Conservation (phyloP, 2,329 filamentous ascomycete genomes). For the Metarhizium anisopliae region DNA sequence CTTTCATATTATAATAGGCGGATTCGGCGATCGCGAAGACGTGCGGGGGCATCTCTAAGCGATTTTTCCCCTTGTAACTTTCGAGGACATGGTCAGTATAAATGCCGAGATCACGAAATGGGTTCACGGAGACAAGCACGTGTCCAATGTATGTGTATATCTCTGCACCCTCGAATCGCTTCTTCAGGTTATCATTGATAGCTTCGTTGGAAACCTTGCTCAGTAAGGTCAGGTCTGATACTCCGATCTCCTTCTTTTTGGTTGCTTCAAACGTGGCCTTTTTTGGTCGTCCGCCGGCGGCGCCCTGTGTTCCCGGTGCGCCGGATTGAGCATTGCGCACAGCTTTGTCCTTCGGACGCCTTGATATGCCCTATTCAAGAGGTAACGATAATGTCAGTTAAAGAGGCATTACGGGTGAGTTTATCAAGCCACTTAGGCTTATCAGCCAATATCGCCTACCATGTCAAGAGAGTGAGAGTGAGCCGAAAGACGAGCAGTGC, state of each 20-base stretch:
- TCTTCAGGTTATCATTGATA: constrained; percentile 98
- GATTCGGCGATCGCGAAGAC: constrained; percentile 97
- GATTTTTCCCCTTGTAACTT: constrained; percentile 93
- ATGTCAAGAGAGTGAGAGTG: constrained; percentile 16
- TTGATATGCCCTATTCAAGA: constrained; percentile 26
- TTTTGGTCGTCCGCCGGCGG: constrained; percentile 60
- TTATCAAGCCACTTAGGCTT: not conserved
- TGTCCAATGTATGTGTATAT: constrained; percentile 99
- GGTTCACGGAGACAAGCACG: constrained; percentile 98
- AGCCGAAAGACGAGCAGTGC: constrained; percentile 7
- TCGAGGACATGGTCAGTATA: constrained; percentile 93
- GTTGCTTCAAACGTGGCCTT: constrained; percentile 93
- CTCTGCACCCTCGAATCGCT: constrained; percentile 92
- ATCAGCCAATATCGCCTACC: constrained; percentile 18
- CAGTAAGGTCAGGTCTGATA: constrained; percentile 92
- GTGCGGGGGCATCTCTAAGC: constrained; percentile 88
- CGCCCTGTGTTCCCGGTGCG: constrained; percentile 23
- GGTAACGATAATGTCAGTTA: not conserved
- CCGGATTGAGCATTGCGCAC: constrained; percentile 29
- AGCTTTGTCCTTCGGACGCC: constrained; percentile 31
- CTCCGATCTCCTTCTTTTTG: constrained; percentile 99
- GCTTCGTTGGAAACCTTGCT: constrained; percentile 99
- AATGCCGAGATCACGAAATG: constrained; percentile 93
- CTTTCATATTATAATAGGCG: constrained; percentile 99
- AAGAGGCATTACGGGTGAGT: constrained; percentile 5